Evolutionary conservation across 1,139 yeast species (phyloP).

Genomic region (Geotrichum klebahnii): DNA sequence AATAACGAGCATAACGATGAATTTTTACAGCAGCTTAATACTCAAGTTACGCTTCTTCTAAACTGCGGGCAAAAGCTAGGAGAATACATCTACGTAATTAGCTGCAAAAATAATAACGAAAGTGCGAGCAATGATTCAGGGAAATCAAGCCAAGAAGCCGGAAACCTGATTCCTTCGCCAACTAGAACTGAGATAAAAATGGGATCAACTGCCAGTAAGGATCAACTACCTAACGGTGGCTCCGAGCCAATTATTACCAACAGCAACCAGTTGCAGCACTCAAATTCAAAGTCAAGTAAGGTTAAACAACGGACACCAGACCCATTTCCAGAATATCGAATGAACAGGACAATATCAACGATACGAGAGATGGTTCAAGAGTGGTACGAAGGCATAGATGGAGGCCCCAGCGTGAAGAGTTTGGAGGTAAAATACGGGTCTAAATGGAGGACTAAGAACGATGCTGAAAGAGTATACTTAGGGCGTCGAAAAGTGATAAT

Average conservation of each 20-base stretch:
- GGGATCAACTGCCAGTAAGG: too few species aligned
- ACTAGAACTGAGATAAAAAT: too few species aligned
- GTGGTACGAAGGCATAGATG: constrained; percentile 25
- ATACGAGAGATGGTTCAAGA: constrained; percentile 25
- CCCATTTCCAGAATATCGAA: neutral
- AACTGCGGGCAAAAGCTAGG: neutral
- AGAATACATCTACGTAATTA: too few species aligned
- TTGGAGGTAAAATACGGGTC: constrained; percentile 25
- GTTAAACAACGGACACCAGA: neutral
- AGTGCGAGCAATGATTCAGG: too few species aligned
- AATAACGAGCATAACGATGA: neutral
- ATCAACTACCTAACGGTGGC: too few species aligned
- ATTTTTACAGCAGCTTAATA: neutral
- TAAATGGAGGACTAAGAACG: constrained; percentile 23
- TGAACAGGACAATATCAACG: neutral
- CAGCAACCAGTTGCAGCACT: neutral
- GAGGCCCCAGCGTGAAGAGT: constrained; percentile 24
- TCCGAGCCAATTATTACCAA: neutral
- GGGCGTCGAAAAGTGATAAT: constrained; percentile 25
- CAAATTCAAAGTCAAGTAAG: neutral
- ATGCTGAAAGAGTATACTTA: constrained; percentile 25
- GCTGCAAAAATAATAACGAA: too few species aligned
- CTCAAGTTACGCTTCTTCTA: neutral
- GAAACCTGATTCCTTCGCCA: neutral
- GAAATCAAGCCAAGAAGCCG: neutral